phyloP scores from a whole-genome alignment of 371 early-diverging fungal genomes.

The Mortierella sp. region DNA sequence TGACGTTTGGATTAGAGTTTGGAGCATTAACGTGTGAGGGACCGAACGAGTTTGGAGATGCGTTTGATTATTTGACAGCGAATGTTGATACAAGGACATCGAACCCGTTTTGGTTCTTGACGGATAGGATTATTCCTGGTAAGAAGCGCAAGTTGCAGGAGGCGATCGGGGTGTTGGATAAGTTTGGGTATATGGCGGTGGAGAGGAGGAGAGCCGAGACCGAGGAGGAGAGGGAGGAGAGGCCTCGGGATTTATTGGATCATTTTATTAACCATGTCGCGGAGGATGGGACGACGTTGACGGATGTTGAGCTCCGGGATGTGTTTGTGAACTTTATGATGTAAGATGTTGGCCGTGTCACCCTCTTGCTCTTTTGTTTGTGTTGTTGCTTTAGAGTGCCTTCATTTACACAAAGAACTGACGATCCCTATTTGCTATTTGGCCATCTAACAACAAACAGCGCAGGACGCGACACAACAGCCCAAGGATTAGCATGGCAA shows the following conservation, averaged over 20 bases:
- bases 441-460: slow-evolving; percentile 66
- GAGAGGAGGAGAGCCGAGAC: slow-evolving; percentile 59
- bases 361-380: neutral
- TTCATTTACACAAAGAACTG: slow-evolving; percentile 42
- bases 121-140: slow-evolving; percentile 37
- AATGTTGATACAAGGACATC: slow-evolving; percentile 29
- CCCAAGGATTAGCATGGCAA: slow-evolving; percentile 59
- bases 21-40: slow-evolving; percentile 22
- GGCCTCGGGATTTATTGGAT: slow-evolving; percentile 66
- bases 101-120: slow-evolving; percentile 49
- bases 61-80: slow-evolving; percentile 50
- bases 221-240: slow-evolving; percentile 56
- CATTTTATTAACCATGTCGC: slow-evolving; percentile 70
- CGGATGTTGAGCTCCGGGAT: slow-evolving; percentile 58
- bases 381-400: neutral
- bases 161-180: slow-evolving; percentile 59
- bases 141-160: slow-evolving; percentile 16
- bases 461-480: slow-evolving; percentile 66
- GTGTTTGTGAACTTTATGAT: slow-evolving; percentile 52
- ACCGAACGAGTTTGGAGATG: slow-evolving; percentile 50
- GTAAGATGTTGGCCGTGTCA: slow-evolving; percentile 3
- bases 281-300: slow-evolving; percentile 63
- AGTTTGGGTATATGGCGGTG: slow-evolving; percentile 64
- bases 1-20: slow-evolving; percentile 52
- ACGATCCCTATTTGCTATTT: slow-evolving; percentile 70